Percentiles rank a stretch among this genome's conserved stretches.
Evolutionary conservation across 2,329 filamentous ascomycete species (phyloP).

Genomic region (Epichloe festucae): DNA sequence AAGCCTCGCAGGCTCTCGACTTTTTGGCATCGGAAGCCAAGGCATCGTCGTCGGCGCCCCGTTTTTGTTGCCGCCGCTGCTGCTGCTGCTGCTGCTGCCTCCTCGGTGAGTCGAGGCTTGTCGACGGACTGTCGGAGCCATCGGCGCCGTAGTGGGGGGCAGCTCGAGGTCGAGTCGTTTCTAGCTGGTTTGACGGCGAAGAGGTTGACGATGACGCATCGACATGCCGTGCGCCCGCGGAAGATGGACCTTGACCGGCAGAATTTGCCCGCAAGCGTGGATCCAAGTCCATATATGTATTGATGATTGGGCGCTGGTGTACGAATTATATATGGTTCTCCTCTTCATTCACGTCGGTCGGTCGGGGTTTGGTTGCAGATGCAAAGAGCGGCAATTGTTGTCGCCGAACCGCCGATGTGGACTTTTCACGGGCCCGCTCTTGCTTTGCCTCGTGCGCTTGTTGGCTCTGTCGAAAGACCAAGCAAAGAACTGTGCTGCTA

Average conservation of each 20-base stretch:
- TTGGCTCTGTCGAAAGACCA: no score
- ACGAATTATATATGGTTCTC: background rate
- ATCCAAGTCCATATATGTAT: constrained; percentile 20
- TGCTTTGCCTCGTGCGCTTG: no score
- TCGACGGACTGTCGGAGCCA: constrained; percentile 6
- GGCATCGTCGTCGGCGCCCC: constrained; percentile 6
- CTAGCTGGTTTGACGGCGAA: constrained; percentile 8
- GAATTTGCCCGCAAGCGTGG: constrained; percentile 16
- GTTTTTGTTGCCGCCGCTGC: constrained; percentile 5
- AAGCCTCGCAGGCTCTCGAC: constrained; percentile 61
- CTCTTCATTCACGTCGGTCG: background rate
- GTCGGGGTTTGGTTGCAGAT: background rate
- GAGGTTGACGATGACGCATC: constrained; percentile 7
- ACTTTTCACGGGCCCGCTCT: background rate
- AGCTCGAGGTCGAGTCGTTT: background rate
- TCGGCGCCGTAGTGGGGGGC: constrained; percentile 10
- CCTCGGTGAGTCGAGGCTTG: background rate
- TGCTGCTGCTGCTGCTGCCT: constrained; percentile 6
- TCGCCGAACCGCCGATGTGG: constrained; percentile 17
- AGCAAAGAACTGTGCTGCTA: no score
- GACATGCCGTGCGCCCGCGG: background rate
- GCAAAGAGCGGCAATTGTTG: constrained; percentile 14
- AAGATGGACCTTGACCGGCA: constrained; percentile 12
- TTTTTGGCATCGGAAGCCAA: constrained; percentile 44
- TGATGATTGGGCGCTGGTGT: background rate